Conservation (phyloP, 495 filamentous ascomycete genomes). For the Penicillium steckii region DNA sequence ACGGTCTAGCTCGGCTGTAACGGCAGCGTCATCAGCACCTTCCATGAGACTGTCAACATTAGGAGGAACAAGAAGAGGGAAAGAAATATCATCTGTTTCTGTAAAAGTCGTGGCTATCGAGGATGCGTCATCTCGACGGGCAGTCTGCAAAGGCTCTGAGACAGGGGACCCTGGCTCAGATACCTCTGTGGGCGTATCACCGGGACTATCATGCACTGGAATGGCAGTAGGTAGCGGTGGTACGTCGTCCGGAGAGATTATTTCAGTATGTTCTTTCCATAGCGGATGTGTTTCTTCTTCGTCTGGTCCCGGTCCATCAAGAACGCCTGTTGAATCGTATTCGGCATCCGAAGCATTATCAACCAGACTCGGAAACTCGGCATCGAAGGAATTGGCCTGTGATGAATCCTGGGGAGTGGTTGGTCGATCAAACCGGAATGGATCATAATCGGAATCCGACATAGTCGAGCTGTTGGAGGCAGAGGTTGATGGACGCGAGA, state of each 20-base stretch:
- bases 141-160: slow-evolving; percentile 28
- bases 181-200: slow-evolving; percentile 4
- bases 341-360: slow-evolving; percentile 12
- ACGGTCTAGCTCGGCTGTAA: slow-evolving; percentile 38
- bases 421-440: slow-evolving; percentile 45
- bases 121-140: slow-evolving; percentile 9
- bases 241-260: slow-evolving; percentile 3
- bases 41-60: slow-evolving; percentile 34
- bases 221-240: slow-evolving; percentile 16
- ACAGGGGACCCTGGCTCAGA: slow-evolving; percentile 31
- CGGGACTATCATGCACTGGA: slow-evolving; percentile 9
- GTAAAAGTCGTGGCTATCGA: neutral
- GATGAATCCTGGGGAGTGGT: slow-evolving; percentile 21
- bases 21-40: slow-evolving; percentile 28
- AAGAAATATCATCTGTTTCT: slow-evolving; percentile 20
- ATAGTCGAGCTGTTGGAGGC: slow-evolving; percentile 33
- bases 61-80: slow-evolving; percentile 36
- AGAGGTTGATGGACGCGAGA: slow-evolving; percentile 42
- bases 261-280: slow-evolving; percentile 17
- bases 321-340: slow-evolving; percentile 9
- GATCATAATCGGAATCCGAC: slow-evolving; percentile 46
- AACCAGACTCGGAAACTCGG: neutral
- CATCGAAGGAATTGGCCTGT: slow-evolving; percentile 12
- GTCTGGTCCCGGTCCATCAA: slow-evolving; percentile 35
- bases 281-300: slow-evolving; percentile 29